Base-by-base conservation (phyloP, 768 basidiomycete genomes). In the Lentinus brumalis region DNA sequence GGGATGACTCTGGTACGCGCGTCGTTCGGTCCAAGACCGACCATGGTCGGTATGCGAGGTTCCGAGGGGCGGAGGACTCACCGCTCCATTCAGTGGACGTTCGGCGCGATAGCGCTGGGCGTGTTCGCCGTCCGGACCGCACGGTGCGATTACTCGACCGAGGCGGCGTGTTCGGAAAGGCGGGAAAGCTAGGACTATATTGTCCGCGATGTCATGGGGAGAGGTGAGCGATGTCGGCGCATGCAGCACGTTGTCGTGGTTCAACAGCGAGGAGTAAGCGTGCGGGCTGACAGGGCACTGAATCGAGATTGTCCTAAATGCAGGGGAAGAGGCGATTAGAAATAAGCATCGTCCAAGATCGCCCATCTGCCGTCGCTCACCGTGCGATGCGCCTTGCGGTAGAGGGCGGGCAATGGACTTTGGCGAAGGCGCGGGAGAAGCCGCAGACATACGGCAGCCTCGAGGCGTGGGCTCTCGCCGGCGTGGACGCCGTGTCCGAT, bases 341-440 rank as follows among this genome's bases (percentile, higher is more conserved):
- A 53, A 41, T 53, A 53, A 53, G 52, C 52, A 53, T 53, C 39
- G 52, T 38, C 39, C 50, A 51, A 8, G 30, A 21, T 53, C 52
- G 16, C 10, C 39, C 52, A 41, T 40, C 18, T 35, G 26, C 52
- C 14, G 18, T 41, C 35, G 35, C 35, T 11, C 35, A 35, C 11
- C 35, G 35, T 11, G 7, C 35, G 3, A 7, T 15, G 39, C 38
- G 39, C 9, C 21, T 18, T 38, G 38, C 52, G 52, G 9, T 38
- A 18, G 52, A 10, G 35, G 21, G 35, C 50, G 31, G 50, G 16
- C 11, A 18, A 5, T 16, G 47, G 18, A 26, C 21, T 26, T 26
- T 21, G 47, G 16, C 18, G n/a, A 38, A 26, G 4, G 52, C 39
- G 52, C 52, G 52, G 52, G 52, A 53, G 52, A 53, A 53, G 46